A percentile compares a stretch with the other conserved stretches of the same genome.
phyloP scores from a whole-genome alignment of 306 rosid species.

The Trifolium subterraneum region DNA sequence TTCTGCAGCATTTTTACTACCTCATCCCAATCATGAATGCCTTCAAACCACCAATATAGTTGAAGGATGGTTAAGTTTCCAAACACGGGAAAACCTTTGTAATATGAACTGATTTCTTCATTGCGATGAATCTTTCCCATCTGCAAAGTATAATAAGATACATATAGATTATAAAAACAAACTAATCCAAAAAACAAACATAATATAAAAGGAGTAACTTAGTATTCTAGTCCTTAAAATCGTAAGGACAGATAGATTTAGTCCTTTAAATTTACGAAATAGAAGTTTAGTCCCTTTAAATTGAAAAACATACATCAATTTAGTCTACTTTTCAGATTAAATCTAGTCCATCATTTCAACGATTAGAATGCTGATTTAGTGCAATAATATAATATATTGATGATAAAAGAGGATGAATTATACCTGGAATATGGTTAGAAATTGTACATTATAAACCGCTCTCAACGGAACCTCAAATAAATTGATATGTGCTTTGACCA shows the following conservation, averaged over 20 bases:
- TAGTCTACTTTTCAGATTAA: too few relatives aligned
- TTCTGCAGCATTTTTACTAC: neutral
- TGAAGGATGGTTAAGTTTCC: neutral
- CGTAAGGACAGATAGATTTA: too few relatives aligned
- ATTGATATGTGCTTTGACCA: neutral
- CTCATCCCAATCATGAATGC: neutral
- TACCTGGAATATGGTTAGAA: neutral
- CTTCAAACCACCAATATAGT: neutral
- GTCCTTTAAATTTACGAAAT: too few relatives aligned
- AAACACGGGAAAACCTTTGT: neutral
- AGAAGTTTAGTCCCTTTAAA: too few relatives aligned
- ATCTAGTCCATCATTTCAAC: too few relatives aligned
- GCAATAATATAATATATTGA: too few relatives aligned
- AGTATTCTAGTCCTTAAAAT: too few relatives aligned
- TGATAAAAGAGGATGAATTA: too few relatives aligned
- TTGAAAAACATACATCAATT: too few relatives aligned
- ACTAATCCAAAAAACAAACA: too few relatives aligned
- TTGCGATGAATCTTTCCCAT: neutral
- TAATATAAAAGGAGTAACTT: too few relatives aligned
- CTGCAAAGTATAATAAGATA: neutral
- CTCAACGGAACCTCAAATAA: neutral
- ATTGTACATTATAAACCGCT: neutral
- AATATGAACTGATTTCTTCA: neutral
- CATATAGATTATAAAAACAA: neutral
- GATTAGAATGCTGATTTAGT: too few relatives aligned